Base-by-base conservation (phyloP, 2,329 filamentous ascomycete species). In the Verticillium zaregamsianum region DNA sequence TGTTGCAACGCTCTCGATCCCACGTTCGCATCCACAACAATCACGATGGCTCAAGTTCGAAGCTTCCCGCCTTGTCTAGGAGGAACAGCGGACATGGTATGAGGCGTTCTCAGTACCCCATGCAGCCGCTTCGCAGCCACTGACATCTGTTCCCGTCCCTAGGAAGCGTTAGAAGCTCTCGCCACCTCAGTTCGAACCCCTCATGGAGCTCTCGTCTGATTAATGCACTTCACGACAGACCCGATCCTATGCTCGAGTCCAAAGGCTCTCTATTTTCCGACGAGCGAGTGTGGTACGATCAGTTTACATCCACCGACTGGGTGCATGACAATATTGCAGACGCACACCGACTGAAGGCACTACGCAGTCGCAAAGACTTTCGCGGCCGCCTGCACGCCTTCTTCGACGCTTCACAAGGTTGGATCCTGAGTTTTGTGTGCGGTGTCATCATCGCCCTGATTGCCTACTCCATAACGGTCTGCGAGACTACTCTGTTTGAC, bases 251-350 rank as follows among this genome's bases (percentile, higher is more conserved):
- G 75, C 75, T 81, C 64, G 87, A 90, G 65, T 88, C 88, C 57
- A 90, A 88, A 69, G 78, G 82, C 37, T 88, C 86, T 5, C 76
- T 90, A 11, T 89, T 87, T 68, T 80, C 89, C 58, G 91, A 97
- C 71, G 93, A 98, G 68, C 88, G 95, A 63, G 90, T 96, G 11
- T 98, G 95, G 95, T 98, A 98, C 77, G 95, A 99, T 79, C 95
- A 99, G 76, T 97, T 97, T 71, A 97, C 93, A 6, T 96, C 92
- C 7, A 97, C 92, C 61, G 94, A 99, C 74, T 99, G 95, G 95
- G 93, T 99, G 1, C 94, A 97, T 73, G 95, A 99, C 75, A 93
- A 90, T 73, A 97, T 99, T 68, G 92, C 93, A 70, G 95, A 98
- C 76, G 92, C 93, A 11, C 92, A 93, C 69, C 90, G 95, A 31